Conservation (phyloP, 768 basidiomycete species). For the Amanita thiersii region DNA sequence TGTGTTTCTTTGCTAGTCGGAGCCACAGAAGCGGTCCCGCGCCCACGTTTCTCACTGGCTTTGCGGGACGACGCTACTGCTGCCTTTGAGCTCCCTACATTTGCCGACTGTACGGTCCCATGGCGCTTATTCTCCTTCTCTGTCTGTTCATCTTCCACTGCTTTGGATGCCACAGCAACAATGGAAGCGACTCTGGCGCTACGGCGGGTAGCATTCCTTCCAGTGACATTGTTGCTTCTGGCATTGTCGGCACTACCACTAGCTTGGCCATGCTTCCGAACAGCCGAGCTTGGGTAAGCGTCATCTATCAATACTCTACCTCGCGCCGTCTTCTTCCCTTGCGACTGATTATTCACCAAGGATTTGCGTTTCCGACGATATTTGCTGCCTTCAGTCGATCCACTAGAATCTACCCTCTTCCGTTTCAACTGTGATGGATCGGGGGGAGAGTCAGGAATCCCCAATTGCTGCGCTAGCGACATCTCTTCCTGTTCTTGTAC, state of each 20-base stretch:
- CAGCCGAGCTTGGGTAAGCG: constrained; percentile 16
- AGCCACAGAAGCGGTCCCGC: too few relatives aligned
- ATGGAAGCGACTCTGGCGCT: too few relatives aligned
- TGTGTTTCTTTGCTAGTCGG: neutral
- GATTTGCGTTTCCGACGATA: neutral
- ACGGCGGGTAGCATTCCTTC: too few relatives aligned
- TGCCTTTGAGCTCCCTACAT: neutral
- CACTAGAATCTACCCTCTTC: constrained; percentile 8
- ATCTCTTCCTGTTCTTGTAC: constrained; percentile 7
- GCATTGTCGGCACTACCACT: too few relatives aligned
- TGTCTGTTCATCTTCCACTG: neutral
- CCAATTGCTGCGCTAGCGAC: constrained; percentile 6
- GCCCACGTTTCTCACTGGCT: neutral
- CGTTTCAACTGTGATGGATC: constrained; percentile 5
- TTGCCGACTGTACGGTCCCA: neutral
- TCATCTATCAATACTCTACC: constrained; percentile 22
- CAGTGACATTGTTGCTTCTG: too few relatives aligned
- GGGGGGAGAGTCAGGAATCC: constrained; percentile 6
- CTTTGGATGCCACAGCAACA: constrained; percentile 5
- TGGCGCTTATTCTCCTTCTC: neutral
- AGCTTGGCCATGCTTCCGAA: constrained; percentile 29
- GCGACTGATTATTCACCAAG: neutral
- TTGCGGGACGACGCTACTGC: neutral
- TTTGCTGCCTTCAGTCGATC: neutral
- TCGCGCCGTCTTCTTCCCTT: constrained; percentile 12